phyloP scores from a whole-genome alignment of 129 eudicot species.

The Flaveria bidentis region DNA sequence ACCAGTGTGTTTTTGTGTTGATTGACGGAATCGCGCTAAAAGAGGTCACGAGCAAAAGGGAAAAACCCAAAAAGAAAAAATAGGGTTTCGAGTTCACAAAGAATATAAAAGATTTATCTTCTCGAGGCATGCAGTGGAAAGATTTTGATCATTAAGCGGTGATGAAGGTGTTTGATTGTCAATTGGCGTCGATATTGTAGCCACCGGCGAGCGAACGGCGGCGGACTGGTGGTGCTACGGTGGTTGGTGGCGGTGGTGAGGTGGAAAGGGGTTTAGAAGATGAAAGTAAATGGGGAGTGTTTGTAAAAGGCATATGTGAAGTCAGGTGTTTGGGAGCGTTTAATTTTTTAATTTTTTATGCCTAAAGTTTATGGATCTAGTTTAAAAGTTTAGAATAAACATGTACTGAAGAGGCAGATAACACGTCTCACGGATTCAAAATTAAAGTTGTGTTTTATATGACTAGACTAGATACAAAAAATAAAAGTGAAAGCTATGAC shows the following conservation, averaged over 20 bases:
- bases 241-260: conserved; percentile 1
- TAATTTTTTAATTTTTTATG: no score
- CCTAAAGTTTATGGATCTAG: no score
- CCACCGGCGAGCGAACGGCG: conserved; percentile 22
- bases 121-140: conserved; percentile 12
- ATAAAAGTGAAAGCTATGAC: no score
- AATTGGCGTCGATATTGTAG: neutral
- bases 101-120: neutral
- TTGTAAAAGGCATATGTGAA: no score
- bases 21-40: neutral
- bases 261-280: neutral
- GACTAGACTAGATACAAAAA: no score
- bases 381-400: no score
- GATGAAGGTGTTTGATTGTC: conserved; percentile 6
- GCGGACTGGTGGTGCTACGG: neutral
- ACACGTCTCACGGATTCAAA: no score
- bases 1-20: neutral
- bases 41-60: conserved; percentile 1
- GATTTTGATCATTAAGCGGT: neutral
- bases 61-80: neutral
- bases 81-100: conserved; percentile 27
- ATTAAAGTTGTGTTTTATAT: no score
- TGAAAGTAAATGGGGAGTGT: neutral
- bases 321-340: no score
- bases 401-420: no score